Conservation (phyloP, 345 rosid genomes). For the Eucalyptus marginata region DNA sequence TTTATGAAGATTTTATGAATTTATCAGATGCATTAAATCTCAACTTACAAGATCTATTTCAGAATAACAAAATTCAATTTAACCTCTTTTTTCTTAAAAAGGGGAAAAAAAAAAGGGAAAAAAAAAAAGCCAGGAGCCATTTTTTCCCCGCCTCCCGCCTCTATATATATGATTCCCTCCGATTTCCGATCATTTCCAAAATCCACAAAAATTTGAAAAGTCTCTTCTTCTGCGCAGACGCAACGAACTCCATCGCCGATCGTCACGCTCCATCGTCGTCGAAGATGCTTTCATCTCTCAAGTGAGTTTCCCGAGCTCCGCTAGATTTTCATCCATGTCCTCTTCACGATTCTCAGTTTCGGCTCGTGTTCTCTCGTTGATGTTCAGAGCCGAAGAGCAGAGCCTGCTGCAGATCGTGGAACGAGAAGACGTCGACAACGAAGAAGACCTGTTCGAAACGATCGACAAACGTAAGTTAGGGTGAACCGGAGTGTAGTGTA, state of each 20-base stretch:
- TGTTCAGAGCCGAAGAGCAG: not conserved
- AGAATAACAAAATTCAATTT: not conserved
- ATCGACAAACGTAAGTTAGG: not conserved
- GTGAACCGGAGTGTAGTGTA: not conserved
- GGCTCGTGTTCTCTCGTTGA: not conserved
- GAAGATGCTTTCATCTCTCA: not conserved
- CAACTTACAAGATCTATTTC: not conserved
- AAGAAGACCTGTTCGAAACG: conserved; percentile 1
- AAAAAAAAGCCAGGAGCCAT: not conserved
- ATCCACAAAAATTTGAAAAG: not conserved
- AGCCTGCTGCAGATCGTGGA: conserved; percentile 4
- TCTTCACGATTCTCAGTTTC: not conserved
- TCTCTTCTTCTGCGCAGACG: not conserved
- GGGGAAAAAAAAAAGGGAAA: fast-evolving
- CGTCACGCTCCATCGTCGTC: not conserved
- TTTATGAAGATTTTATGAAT: not conserved
- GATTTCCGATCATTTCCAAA: not conserved
- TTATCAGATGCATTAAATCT: not conserved
- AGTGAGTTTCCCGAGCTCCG: not conserved
- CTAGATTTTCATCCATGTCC: not conserved
- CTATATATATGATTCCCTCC: not conserved
- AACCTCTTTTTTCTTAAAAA: not conserved
- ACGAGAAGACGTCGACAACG: conserved; percentile 3
- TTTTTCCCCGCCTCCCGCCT: not conserved
- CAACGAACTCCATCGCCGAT: not conserved